Conservation (phyloP, 306 rosid species). For the Alnus glutinosa region DNA sequence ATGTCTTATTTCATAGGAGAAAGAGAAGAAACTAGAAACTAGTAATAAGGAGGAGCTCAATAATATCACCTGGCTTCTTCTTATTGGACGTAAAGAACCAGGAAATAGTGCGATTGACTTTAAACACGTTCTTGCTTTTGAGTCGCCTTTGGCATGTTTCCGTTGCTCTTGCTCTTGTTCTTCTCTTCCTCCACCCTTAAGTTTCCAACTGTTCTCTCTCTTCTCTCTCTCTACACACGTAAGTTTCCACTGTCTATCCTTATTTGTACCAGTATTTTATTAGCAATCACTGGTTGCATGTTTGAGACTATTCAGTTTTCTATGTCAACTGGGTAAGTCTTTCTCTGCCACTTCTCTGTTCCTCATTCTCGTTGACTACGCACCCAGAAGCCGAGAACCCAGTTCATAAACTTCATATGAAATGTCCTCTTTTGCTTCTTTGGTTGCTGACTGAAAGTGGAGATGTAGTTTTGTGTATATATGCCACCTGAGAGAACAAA, state of each 20-base stretch:
- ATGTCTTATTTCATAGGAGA: neutral
- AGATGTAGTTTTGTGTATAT: neutral
- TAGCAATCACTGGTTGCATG: neutral
- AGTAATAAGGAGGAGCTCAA: neutral
- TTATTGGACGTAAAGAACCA: constrained; percentile 18
- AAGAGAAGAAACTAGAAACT: neutral
- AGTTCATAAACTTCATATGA: neutral
- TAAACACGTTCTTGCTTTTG: constrained; percentile 22
- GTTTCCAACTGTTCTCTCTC: neutral
- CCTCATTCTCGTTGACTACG: neutral
- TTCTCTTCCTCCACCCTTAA: neutral
- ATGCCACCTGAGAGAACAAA: neutral
- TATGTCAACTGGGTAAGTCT: neutral
- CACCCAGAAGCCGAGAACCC: neutral
- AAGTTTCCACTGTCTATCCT: constrained; percentile 12
- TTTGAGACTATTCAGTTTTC: neutral
- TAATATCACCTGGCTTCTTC: constrained; percentile 15
- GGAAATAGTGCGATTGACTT: constrained; percentile 39
- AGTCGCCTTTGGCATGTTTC: neutral
- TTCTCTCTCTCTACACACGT: constrained; percentile 22
- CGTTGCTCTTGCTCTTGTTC: constrained; percentile 6
- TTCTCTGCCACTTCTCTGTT: neutral
- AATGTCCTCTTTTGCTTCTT: neutral
- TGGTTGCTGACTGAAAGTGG: neutral
- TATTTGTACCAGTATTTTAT: neutral